Conservation (phyloP, 306 rosid genomes). For the Hippophae tibetana region DNA sequence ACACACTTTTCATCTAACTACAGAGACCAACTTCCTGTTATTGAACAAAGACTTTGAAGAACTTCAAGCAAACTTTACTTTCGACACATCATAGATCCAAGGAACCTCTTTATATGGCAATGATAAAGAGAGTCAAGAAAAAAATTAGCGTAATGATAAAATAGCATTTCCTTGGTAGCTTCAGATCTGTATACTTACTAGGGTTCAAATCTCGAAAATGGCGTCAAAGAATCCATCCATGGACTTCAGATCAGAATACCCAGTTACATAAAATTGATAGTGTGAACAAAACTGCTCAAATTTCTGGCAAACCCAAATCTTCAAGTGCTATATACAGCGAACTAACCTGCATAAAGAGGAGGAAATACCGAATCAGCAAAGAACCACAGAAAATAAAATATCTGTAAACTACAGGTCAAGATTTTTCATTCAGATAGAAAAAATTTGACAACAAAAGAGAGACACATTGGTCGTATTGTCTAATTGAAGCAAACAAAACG, state of each 20-base stretch:
- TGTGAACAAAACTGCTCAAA: constrained; percentile 15
- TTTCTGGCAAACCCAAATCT: constrained; percentile 19
- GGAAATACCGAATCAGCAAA: not conserved
- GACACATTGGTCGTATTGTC: constrained; percentile 2
- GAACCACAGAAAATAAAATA: constrained; percentile 10
- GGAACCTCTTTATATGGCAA: too few species aligned
- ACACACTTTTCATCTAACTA: not conserved
- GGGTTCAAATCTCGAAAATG: constrained; percentile 32
- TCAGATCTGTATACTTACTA: constrained; percentile 74
- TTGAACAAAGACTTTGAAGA: not conserved
- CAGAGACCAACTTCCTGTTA: not conserved
- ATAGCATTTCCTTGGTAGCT: constrained; percentile 15
- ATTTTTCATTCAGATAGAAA: constrained; percentile 7
- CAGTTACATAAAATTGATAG: constrained; percentile 2
- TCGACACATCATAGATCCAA: constrained; percentile 1
- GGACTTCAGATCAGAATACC: constrained; percentile 32
- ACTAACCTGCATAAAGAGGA: constrained; percentile 2
- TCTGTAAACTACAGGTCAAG: constrained; percentile 11
- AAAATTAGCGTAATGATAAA: too few species aligned
- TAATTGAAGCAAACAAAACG: constrained; percentile 7
- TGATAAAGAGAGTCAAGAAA: too few species aligned
- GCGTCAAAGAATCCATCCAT: constrained; percentile 27
- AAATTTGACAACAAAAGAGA: not conserved
- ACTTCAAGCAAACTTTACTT: constrained; percentile 1
- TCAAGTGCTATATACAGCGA: not conserved